Evolutionary conservation across 192 early-diverging fungal species (phyloP).

Genomic region (Coemansia sp.): DNA sequence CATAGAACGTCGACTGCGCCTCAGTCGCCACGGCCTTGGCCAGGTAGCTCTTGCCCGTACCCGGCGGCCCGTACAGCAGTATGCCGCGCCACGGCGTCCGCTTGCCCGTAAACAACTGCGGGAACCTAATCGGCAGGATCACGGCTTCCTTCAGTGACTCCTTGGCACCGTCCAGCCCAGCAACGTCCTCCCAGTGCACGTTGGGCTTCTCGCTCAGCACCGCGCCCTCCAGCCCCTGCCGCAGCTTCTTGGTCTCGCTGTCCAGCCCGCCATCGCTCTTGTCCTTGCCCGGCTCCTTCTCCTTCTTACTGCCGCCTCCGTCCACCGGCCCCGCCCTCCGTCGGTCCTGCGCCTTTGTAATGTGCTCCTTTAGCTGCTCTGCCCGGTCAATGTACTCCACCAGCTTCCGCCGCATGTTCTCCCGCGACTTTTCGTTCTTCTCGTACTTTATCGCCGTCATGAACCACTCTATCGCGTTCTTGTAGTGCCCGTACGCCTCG

Average conservation of each 20-base stretch:
- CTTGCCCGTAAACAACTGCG: slow-evolving; percentile 92
- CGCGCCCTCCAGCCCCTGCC: slow-evolving; percentile 62
- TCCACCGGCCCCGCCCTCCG: slow-evolving; percentile 37
- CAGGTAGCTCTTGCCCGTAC: slow-evolving; percentile 95
- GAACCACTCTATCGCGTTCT: slow-evolving; percentile 89
- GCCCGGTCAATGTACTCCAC: slow-evolving; percentile 90
- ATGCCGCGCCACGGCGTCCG: slow-evolving; percentile 96
- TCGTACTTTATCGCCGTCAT: slow-evolving; percentile 95
- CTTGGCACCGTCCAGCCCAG: slow-evolving; percentile 92
- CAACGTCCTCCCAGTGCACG: slow-evolving; percentile 95
- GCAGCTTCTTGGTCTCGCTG: slow-evolving; percentile 75
- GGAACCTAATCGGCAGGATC: slow-evolving; percentile 96
- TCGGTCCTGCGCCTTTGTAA: slow-evolving; percentile 66
- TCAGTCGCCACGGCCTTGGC: slow-evolving; percentile 98
- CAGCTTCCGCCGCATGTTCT: slow-evolving; percentile 81
- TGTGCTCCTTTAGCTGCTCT: slow-evolving; percentile 86
- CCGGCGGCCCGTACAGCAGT: slow-evolving; percentile 93
- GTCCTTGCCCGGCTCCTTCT: slow-evolving; percentile 15
- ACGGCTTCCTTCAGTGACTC: slow-evolving; percentile 97
- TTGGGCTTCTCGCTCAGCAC: slow-evolving; percentile 96
- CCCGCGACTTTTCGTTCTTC: slow-evolving; percentile 85
- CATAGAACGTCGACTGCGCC: slow-evolving; percentile 92
- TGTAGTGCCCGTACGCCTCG: slow-evolving; percentile 85
- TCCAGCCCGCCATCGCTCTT: slow-evolving; percentile 58
- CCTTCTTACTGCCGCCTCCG: slow-evolving; percentile 36